phyloP scores from a whole-genome alignment of 2,329 filamentous ascomycete species.

The Leptodontidium sp. region DNA sequence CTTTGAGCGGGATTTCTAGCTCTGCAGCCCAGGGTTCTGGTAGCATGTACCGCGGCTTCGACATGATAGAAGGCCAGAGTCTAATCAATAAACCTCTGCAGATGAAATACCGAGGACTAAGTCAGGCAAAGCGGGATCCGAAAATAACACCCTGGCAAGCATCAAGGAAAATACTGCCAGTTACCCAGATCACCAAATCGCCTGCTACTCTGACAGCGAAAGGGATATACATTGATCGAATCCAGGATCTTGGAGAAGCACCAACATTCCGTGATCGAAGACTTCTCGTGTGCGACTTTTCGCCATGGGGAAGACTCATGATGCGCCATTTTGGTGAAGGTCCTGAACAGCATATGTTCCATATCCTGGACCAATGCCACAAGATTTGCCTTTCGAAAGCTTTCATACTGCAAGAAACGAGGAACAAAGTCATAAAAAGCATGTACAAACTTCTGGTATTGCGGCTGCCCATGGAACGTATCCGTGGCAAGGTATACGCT shows the following conservation, averaged over 20 bases:
- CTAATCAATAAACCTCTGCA: conserved; percentile 9
- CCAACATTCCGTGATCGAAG: conserved; percentile 7
- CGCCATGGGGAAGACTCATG: conserved; percentile 13
- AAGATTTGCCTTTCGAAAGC: conserved; percentile 16
- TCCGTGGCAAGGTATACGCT: neutral
- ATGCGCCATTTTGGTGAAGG: conserved; percentile 10
- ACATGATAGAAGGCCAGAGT: conserved; percentile 13
- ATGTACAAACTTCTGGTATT: conserved; percentile 8
- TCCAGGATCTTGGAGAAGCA: conserved; percentile 3
- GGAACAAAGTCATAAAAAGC: conserved; percentile 10
- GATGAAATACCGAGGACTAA: conserved; percentile 13
- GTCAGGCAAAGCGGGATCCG: neutral
- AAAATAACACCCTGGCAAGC: conserved; percentile 7
- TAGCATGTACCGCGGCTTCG: conserved; percentile 2
- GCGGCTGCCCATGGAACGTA: neutral
- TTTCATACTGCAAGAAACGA: conserved; percentile 8
- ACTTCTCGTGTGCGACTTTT: conserved; percentile 18
- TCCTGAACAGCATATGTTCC: conserved; percentile 9
- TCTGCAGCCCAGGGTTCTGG: neutral
- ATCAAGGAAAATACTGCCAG: neutral
- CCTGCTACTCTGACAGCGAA: conserved; percentile 6
- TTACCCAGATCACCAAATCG: neutral
- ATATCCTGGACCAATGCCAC: conserved; percentile 18
- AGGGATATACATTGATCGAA: conserved; percentile 8
- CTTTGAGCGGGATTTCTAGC: conserved; percentile 1